Conservation (phyloP, 2,329 filamentous ascomycete genomes). For the Alternaria postmessia region DNA sequence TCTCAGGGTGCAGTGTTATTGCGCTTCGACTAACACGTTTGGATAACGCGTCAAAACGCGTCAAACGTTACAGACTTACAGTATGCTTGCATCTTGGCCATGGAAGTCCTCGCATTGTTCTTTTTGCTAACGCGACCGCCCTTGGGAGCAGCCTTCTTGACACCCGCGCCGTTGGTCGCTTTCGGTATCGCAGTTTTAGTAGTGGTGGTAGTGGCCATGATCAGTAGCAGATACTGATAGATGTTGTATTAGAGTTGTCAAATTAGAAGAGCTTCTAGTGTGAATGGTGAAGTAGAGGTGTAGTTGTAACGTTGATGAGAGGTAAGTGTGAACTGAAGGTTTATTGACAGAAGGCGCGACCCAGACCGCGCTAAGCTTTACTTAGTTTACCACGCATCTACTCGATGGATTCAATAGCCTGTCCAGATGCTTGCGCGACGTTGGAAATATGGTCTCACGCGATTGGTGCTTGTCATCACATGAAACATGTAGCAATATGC, state of each 20-base stretch:
- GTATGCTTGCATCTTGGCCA: conserved; percentile 48
- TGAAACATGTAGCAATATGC: conserved; percentile 22
- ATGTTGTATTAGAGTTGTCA: background rate
- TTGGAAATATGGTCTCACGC: conserved; percentile 2
- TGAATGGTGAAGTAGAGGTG: conserved; percentile 3
- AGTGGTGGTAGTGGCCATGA: conserved; percentile 36
- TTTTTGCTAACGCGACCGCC: conserved; percentile 26
- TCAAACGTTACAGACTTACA: conserved; percentile 36
- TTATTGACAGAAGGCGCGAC: conserved; percentile 22
- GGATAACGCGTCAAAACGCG: conserved; percentile 27
- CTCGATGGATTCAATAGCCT: conserved; percentile 16
- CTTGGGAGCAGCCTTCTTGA: conserved; percentile 40
- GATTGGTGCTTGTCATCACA: conserved; percentile 20
- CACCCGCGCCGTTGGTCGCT: conserved; percentile 32
- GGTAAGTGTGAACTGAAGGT: conserved; percentile 22
- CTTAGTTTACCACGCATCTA: conserved; percentile 12
- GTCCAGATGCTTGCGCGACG: conserved; percentile 13
- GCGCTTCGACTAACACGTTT: conserved; percentile 21
- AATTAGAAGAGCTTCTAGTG: background rate
- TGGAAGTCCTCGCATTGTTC: conserved; percentile 38
- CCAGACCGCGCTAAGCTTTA: conserved; percentile 15
- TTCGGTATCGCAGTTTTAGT: conserved; percentile 37
- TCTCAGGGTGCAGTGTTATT: background rate
- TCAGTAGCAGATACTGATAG: conserved; percentile 8
- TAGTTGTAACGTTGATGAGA: conserved; percentile 12